phyloP scores from a whole-genome alignment of 768 basidiomycete genomes.

The Panellus pusillus region DNA sequence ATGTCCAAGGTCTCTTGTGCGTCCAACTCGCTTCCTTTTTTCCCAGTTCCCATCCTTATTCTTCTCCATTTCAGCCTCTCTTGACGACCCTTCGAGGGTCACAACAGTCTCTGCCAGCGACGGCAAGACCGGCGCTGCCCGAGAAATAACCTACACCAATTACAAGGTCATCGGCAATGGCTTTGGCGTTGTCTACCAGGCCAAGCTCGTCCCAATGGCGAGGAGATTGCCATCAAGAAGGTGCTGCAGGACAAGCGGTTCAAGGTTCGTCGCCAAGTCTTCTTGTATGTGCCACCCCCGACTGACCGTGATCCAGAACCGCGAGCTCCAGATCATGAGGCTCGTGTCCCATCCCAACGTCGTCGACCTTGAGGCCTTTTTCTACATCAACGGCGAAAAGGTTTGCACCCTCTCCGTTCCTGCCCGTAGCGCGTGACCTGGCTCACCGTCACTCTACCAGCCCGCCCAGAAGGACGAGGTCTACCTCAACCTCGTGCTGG shows the following conservation, averaged over 20 bases:
- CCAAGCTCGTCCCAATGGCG: slow-evolving; percentile 73
- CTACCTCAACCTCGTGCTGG: slow-evolving; percentile 97
- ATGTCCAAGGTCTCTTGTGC: slow-evolving; percentile 24
- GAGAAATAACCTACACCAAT: slow-evolving; percentile 91
- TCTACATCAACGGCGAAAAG: slow-evolving; percentile 99
- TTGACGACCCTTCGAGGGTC: slow-evolving; percentile 96
- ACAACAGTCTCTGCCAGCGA: slow-evolving; percentile 94
- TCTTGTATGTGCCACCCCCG: slow-evolving; percentile 19
- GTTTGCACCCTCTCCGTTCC: slow-evolving; percentile 41
- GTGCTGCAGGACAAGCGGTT: slow-evolving; percentile 99
- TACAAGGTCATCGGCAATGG: slow-evolving; percentile 99
- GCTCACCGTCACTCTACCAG: slow-evolving; percentile 13
- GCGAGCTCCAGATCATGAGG: slow-evolving; percentile 98
- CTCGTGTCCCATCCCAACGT: slow-evolving; percentile 97
- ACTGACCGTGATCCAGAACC: slow-evolving; percentile 63
- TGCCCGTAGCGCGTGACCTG: slow-evolving; percentile 1
- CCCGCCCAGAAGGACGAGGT: slow-evolving; percentile 92
- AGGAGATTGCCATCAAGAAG: slow-evolving; percentile 99
- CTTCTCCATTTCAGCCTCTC: slow-evolving; percentile 43
- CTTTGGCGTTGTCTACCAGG: slow-evolving; percentile 98
- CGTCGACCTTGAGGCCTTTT: slow-evolving; percentile 95
- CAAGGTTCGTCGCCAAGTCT: slow-evolving; percentile 68
- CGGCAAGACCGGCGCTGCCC: slow-evolving; percentile 88
- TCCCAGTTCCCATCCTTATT: slow-evolving; percentile 12
- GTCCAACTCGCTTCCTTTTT: slow-evolving; percentile 29